Percentiles rank a stretch among this genome's conserved stretches.
These are phyloP conservation scores for Annulohypoxylon bovei DNA, from an alignment of 495 filamentous ascomycete species.

Conservation along the genomic window DNA sequence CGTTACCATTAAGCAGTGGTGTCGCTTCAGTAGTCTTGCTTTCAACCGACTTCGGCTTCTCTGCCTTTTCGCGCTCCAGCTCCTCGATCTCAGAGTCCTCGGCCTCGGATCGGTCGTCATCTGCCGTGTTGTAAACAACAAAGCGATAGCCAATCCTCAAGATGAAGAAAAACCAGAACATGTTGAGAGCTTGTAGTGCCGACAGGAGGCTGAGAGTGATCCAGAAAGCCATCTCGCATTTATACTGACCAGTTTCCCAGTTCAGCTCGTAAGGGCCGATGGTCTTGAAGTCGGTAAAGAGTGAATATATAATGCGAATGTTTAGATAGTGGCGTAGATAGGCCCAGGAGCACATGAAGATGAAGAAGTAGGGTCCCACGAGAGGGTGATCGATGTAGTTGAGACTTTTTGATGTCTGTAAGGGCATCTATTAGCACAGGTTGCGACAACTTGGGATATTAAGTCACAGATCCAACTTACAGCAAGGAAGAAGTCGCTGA, in stretches of 20 bases:
- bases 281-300: conserved; percentile 87
- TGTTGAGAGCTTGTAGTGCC: conserved; percentile 79
- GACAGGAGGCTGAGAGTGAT: conserved; percentile 78
- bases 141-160: conserved; percentile 73
- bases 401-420: conserved; percentile 87
- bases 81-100: conserved; percentile 61
- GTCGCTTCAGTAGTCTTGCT: conserved; percentile 7
- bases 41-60: conserved; percentile 23
- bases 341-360: conserved; percentile 87
- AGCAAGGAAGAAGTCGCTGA: conserved; percentile 96
- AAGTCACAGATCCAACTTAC: conserved; percentile 62
- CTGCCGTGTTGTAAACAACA: conserved; percentile 56
- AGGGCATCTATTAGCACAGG: conserved; percentile 1
- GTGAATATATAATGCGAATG: conserved; percentile 83
- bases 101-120: conserved; percentile 62
- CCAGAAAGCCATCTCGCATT: conserved; percentile 77
- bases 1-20: conserved; percentile 39
- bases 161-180: conserved; percentile 90
- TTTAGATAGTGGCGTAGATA: conserved; percentile 95
- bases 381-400: conserved; percentile 88
- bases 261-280: conserved; percentile 88
- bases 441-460: neutral
- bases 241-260: conserved; percentile 87
- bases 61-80: conserved; percentile 41
- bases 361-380: conserved; percentile 81